Conservation (phyloP, 1,139 yeast species). For the Yarrowia galli region DNA sequence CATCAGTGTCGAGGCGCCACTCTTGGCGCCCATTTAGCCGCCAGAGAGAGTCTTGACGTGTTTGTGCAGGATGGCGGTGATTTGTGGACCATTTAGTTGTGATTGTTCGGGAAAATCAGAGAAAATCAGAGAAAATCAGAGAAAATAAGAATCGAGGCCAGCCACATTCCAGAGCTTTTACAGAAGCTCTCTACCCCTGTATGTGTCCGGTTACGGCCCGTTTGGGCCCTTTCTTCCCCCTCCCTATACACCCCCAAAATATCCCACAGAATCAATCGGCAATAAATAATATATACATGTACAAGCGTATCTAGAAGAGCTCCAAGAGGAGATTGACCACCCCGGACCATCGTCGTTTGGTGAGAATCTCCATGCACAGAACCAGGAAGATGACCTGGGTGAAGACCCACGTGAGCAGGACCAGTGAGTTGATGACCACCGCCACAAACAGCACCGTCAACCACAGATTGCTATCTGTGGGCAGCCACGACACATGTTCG, state of each 20-base stretch:
- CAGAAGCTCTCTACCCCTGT: no score
- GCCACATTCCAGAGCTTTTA: neutral
- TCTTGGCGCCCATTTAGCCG: slow-evolving; percentile 21
- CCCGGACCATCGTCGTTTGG: slow-evolving; percentile 27
- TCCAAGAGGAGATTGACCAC: slow-evolving; percentile 1
- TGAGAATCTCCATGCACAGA: slow-evolving; percentile 33
- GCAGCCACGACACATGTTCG: slow-evolving; percentile 10
- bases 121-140: neutral
- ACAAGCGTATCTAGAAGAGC: neutral
- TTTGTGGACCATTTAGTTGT: no score
- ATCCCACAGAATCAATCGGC: no score
- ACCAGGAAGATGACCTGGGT: slow-evolving; percentile 32
- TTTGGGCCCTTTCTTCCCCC: no score
- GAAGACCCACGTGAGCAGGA: slow-evolving; percentile 32
- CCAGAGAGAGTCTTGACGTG: neutral
- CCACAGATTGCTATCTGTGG: slow-evolving; percentile 13
- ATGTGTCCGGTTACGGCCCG: no score
- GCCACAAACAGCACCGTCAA: slow-evolving; percentile 17
- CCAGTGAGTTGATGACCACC: slow-evolving; percentile 10
- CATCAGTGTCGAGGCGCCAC: neutral
- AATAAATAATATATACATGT: slow-evolving; percentile 26
- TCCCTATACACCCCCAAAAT: no score
- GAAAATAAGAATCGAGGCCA: neutral
- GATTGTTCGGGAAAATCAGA: no score
- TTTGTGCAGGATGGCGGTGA: neutral